Evolutionary conservation across 805 yeast species (phyloP).

Genomic region (Metschnikowia anglica): DNA sequence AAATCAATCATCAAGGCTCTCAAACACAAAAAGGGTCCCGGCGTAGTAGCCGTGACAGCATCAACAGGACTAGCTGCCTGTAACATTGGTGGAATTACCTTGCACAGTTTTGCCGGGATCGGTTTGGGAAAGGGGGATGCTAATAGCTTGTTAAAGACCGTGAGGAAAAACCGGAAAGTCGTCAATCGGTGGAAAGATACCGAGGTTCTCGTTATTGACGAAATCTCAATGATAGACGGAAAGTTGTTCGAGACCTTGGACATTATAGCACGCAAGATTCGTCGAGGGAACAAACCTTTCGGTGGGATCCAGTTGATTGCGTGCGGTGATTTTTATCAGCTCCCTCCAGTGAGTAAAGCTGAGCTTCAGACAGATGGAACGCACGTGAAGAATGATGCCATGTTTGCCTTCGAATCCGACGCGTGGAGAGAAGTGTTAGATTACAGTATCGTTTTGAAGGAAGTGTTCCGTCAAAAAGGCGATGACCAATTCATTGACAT

Average conservation of each 20-base stretch:
- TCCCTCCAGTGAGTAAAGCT: conserved; percentile 76
- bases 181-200: conserved; percentile 62
- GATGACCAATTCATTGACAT: conserved; percentile 73
- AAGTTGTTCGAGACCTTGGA: conserved; percentile 72
- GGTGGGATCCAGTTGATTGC: conserved; percentile 91
- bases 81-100: conserved; percentile 86
- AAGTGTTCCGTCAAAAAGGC: conserved; percentile 87
- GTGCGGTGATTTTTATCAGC: conserved; percentile 95
- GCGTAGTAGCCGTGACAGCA: conserved; percentile 81
- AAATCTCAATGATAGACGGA: conserved; percentile 92
- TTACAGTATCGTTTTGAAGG: conserved; percentile 66
- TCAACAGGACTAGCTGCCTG: conserved; percentile 96
- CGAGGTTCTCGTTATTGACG: conserved; percentile 81
- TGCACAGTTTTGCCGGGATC: conserved; percentile 82
- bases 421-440: conserved; percentile 67
- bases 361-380: conserved; percentile 29
- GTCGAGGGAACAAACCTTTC: conserved; percentile 64
- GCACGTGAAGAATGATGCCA: conserved; percentile 21
- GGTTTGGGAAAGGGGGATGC: conserved; percentile 68
- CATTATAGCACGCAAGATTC: conserved; percentile 56
- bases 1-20: conserved; percentile 54
- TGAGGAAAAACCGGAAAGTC: conserved; percentile 46
- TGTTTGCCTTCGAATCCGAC: conserved; percentile 72
- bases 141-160: conserved; percentile 44
- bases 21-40: conserved; percentile 36